Base-by-base conservation (phyloP, 352 stramenopile species). In the Pythium phragmiticola region DNA sequence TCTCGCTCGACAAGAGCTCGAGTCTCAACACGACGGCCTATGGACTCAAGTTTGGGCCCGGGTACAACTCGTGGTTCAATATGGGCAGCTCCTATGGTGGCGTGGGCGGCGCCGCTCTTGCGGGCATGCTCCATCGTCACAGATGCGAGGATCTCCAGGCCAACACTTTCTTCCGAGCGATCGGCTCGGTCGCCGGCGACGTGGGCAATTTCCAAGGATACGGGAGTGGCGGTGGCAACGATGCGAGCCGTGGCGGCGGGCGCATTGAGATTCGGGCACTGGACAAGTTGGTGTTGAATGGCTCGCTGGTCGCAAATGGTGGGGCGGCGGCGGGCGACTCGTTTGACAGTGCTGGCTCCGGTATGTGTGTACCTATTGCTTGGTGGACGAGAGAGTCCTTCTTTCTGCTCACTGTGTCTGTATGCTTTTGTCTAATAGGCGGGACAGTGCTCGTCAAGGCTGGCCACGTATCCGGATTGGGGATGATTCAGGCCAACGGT, bases 41-140 rank as follows among this genome's bases (percentile, higher is more conserved):
- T 7, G 87, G 87, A 7, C 72, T 95, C 16, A 90, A 90, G 59
- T 95, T 94, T 26, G 87, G 87, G 2, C 87, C 84, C 6, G 87
- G 87, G 0, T 95, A 86, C 68, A 90, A 92, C 63, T 90, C 82
- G 33, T 89, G 75, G 76, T 70, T 72, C 19, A 70, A 73, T 7
- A 75, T 80, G 60, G 87, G 84, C 2, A 86, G 81, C 13, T 88
- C 75, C 53, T 93, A 94, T 50, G 87, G 84, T 46, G 87, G 87
- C 26, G 78, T 90, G 8, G 87, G 83, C 16, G 87, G 87, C n/a
- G 82, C 78, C 13, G 88, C 83, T 7, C 48, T 95, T 42, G 78
- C 75, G 4, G 54, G 53, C 2, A 33, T 62, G 12, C 4, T 66
- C 14, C 47, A 74, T 12, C 55, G 41, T 9, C 46, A 54, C 0